phyloP scores from a whole-genome alignment of 2,329 filamentous ascomycete genomes.

The Beauveria bassiana region DNA sequence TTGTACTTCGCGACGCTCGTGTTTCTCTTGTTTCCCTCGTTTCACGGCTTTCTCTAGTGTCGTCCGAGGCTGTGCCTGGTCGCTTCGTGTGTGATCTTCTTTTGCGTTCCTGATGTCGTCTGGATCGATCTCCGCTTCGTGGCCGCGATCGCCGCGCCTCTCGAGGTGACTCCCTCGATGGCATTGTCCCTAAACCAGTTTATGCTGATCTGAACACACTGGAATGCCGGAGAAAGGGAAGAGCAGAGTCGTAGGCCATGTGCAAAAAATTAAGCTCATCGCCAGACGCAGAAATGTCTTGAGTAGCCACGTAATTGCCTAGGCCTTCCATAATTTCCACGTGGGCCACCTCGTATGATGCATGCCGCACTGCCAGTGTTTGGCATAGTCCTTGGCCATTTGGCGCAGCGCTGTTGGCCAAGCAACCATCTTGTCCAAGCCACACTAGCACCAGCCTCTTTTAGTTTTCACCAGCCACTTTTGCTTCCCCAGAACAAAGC shows the following conservation, averaged over 20 bases:
- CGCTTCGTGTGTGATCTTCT: slow-evolving; percentile 26
- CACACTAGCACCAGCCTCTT: slow-evolving; percentile 11
- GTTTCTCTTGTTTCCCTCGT: slow-evolving; percentile 3
- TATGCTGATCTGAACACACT: slow-evolving; percentile 13
- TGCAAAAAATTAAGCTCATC: not conserved
- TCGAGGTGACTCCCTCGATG: slow-evolving; percentile 26
- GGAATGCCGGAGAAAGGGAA: slow-evolving; percentile 18
- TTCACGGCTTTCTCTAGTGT: slow-evolving; percentile 18
- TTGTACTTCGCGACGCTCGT: not conserved
- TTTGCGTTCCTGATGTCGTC: slow-evolving; percentile 29
- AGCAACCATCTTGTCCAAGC: slow-evolving; percentile 32
- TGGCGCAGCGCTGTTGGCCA: slow-evolving; percentile 25
- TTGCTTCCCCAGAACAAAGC: slow-evolving; percentile 12
- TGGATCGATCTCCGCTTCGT: slow-evolving; percentile 22
- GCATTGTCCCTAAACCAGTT: slow-evolving; percentile 21
- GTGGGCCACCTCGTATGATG: slow-evolving; percentile 7
- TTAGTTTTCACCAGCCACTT: not conserved
- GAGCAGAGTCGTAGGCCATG: not conserved
- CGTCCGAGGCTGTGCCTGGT: slow-evolving; percentile 27
- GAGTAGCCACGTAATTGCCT: slow-evolving; percentile 6
- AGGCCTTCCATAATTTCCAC: slow-evolving; percentile 3
- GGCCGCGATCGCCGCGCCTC: slow-evolving; percentile 22
- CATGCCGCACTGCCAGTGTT: slow-evolving; percentile 10
- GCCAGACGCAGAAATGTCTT: slow-evolving; percentile 5
- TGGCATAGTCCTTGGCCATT: slow-evolving; percentile 16